Conservation (phyloP, 2,329 filamentous ascomycete genomes). For the Xylaria digitata region DNA sequence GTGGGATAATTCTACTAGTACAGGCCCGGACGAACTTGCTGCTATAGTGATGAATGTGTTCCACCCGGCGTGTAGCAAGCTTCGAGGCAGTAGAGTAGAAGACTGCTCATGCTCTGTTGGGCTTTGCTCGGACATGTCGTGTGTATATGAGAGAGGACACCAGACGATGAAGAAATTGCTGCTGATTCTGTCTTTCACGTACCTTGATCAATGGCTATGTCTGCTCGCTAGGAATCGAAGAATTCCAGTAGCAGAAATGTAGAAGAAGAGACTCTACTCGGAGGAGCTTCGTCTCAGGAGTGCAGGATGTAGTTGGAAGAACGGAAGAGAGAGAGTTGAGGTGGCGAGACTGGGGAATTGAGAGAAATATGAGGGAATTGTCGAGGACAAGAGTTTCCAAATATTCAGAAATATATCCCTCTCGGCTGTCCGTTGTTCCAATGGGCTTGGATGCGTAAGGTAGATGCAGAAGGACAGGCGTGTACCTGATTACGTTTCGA, state of each 20-base stretch:
- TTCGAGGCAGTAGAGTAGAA: neutral
- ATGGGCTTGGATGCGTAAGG: slow-evolving; percentile 9
- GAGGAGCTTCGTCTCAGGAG: neutral
- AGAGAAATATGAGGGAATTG: slow-evolving; percentile 36
- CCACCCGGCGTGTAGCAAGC: neutral
- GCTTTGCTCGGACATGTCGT: neutral
- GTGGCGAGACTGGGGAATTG: neutral
- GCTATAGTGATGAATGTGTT: neutral
- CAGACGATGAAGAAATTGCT: neutral
- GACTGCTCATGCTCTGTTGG: neutral
- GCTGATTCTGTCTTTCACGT: slow-evolving; percentile 2
- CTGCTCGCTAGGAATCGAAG: neutral
- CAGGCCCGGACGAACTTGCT: neutral
- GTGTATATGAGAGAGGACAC: neutral
- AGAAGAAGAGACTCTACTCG: neutral
- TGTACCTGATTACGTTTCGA: too few relatives aligned
- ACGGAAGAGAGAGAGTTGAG: neutral
- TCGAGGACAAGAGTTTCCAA: slow-evolving; percentile 24
- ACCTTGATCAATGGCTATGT: slow-evolving; percentile 11
- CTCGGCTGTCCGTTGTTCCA: slow-evolving; percentile 25
- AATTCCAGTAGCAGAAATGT: neutral
- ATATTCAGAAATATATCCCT: slow-evolving; percentile 12
- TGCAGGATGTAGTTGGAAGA: neutral
- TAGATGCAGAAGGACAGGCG: neutral
- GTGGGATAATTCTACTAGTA: neutral